These are phyloP conservation scores for Ramaria rubella DNA, from an alignment of 768 basidiomycete species.

Conservation along the genomic window DNA sequence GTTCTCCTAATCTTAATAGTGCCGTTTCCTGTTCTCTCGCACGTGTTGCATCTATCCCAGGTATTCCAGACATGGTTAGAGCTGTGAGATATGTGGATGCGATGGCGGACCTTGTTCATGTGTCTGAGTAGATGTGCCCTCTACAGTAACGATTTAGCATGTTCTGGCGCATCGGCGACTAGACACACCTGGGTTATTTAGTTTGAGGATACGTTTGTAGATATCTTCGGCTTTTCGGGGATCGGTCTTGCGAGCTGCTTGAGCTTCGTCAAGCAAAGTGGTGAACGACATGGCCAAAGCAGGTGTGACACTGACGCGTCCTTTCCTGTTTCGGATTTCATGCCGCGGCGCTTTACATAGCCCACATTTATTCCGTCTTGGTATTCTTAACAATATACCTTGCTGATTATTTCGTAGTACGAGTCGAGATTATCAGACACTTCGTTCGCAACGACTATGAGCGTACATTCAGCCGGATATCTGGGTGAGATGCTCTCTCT, in stretches of 20 bases:
- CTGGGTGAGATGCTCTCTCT: neutral
- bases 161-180: too few species aligned
- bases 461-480: constrained; percentile 18
- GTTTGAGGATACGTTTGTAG: constrained; percentile 62
- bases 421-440: constrained; percentile 83
- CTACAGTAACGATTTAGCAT: constrained; percentile 10
- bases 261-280: constrained; percentile 60
- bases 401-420: constrained; percentile 26
- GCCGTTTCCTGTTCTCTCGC: constrained; percentile 75
- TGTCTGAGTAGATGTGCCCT: constrained; percentile 2
- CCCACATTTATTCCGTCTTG: constrained; percentile 73
- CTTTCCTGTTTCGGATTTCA: constrained; percentile 18
- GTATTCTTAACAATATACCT: constrained; percentile 81
- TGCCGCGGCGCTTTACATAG: constrained; percentile 68
- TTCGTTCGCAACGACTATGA: constrained; percentile 64
- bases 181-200: constrained; percentile 24
- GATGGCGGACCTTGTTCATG: neutral
- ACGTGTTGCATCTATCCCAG: neutral
- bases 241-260: constrained; percentile 36
- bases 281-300: too few species aligned
- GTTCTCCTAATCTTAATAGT: constrained; percentile 75
- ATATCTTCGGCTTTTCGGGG: constrained; percentile 62
- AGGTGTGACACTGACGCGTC: neutral
- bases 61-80: neutral
- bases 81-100: too few species aligned